Base-by-base conservation (phyloP, 352 stramenopile genomes). In the Blastocystis sp. region DNA sequence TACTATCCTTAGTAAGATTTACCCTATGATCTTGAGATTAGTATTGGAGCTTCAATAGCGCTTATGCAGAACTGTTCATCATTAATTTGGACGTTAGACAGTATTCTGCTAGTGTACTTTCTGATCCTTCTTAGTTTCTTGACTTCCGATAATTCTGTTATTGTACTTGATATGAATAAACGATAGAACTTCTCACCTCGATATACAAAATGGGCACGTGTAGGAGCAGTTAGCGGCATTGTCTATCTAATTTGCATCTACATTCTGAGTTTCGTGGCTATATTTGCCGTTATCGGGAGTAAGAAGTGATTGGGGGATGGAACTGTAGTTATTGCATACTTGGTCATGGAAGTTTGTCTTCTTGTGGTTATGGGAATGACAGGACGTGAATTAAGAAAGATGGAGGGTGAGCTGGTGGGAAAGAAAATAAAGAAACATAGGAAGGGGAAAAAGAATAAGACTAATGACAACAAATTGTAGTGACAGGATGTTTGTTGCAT, bases 51-150 rank as follows among this genome's bases (percentile, higher is more conserved):
- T 42, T 44, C 70, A 17, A 30, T 22, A 27, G 33, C 54, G 19
- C 51, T 81, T 51, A 64, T 81, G 35, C 24, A 81, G 22, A 27
- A 81, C 37, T 59, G 44, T 24, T 60, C 44, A 51, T 44, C 51
- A 30, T 24, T 81, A 17, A 60, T 81, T 51, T 60, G 33, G 70
- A 81, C 70, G 3, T 54, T 81, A 44, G 70, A 81, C 37, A 81
- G 48, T 51, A 22, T 81, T 15, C 40, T 81, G 37, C 62, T 66
- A 27, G 62, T 54, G 15, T 81, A 81, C 44, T 60, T 60, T 27
- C 15, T 81, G 22, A 15, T 60, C 11, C 51, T 81, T 27, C 42
- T 81, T 30, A 30, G 37, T 22, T 81, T 60, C 70, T 44, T 81
- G 22, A 44, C 70, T 5, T 81, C 70, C 6, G 70, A 81, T 53